Evolutionary conservation across 2,329 filamentous ascomycete genomes (phyloP).

Genomic region (Scedosporium boydii): DNA sequence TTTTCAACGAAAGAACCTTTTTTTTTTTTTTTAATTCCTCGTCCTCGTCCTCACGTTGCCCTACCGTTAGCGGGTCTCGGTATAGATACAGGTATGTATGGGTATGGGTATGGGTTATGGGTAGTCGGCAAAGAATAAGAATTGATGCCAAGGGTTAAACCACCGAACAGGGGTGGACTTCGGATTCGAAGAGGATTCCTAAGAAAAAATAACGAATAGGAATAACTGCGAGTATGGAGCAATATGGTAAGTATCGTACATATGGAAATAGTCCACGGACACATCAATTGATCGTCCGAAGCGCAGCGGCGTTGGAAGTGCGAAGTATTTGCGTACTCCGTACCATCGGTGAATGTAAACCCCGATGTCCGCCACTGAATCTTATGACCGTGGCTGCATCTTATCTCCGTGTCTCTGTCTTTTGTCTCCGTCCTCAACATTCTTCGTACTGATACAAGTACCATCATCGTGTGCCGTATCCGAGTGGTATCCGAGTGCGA

Average conservation of each 20-base stretch:
- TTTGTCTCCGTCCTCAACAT: neutral
- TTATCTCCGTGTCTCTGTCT: neutral
- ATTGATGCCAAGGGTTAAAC: too few species aligned
- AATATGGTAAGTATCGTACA: too few species aligned
- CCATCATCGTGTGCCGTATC: neutral
- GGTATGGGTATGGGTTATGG: too few species aligned
- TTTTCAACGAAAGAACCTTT: neutral
- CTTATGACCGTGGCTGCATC: neutral
- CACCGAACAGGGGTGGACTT: too few species aligned
- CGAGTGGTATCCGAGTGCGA: slow-evolving; percentile 1
- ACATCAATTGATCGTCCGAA: neutral
- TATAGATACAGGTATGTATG: too few species aligned
- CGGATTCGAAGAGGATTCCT: too few species aligned
- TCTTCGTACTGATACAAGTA: neutral
- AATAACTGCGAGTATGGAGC: too few species aligned
- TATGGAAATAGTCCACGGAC: too few species aligned
- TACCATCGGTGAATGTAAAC: neutral
- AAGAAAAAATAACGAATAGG: too few species aligned
- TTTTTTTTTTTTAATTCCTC: neutral
- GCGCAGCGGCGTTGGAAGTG: neutral
- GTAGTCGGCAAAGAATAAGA: too few species aligned
- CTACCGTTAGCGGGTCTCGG: neutral
- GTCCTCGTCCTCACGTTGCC: neutral
- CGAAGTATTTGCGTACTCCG: neutral
- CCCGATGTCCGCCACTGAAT: neutral